Conservation (phyloP, 129 eudicot genomes). For the carrot (Daucus carota) region DH1_v3.0 NC_030383.2:46733001-46733500, state of each 20-base stretch:
- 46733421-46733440: constrained; percentile 7
- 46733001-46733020: no score
- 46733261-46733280: constrained; percentile 35
- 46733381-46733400: background rate
- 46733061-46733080: no score
- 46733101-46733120: background rate
- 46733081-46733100: background rate
- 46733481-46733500: constrained; percentile 80
- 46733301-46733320: constrained; percentile 11
- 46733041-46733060: no score
- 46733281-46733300: constrained; percentile 28
- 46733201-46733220: constrained; percentile 23
- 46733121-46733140: background rate
- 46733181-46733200: constrained; percentile 36
- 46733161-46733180: background rate
- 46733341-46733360: constrained; percentile 23
- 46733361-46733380: background rate
- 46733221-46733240: constrained; percentile 32
- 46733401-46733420: constrained; percentile 13
- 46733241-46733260: constrained; percentile 19
- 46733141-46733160: no score
- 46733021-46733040: no score
- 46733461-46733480: constrained; percentile 57
- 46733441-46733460: constrained; percentile 12
- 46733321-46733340: constrained; percentile 31